These are phyloP conservation scores for Aschersonia sp. DNA, from an alignment of 2,329 filamentous ascomycete genomes.

Conservation along the genomic window DNA sequence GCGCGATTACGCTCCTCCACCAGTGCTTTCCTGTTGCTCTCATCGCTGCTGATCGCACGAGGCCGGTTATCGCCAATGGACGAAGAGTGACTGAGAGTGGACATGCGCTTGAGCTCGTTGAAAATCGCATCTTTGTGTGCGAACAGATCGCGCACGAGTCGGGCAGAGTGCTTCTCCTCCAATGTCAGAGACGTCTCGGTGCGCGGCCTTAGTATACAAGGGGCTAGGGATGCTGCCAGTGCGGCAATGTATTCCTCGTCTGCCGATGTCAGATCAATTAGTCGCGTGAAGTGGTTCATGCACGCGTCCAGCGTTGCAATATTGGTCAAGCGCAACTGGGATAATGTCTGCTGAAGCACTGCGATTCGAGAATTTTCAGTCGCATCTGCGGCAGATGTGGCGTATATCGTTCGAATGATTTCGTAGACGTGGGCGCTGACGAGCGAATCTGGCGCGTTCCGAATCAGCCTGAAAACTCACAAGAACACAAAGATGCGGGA, in stretches of 20 bases:
- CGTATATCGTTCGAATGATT: slow-evolving; percentile 95
- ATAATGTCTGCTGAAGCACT: slow-evolving; percentile 88
- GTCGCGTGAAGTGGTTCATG: slow-evolving; percentile 92
- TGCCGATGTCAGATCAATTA: slow-evolving; percentile 92
- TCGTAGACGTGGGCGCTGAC: slow-evolving; percentile 98
- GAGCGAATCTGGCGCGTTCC: slow-evolving; percentile 57
- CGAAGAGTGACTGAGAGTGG: slow-evolving; percentile 50
- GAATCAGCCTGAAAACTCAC: not conserved
- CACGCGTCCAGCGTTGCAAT: slow-evolving; percentile 97
- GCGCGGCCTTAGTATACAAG: slow-evolving; percentile 78
- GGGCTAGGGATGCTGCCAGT: slow-evolving; percentile 61
- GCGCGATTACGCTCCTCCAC: slow-evolving; percentile 88
- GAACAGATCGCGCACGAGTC: slow-evolving; percentile 82
- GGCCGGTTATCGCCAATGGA: slow-evolving; percentile 47
- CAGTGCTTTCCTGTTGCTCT: slow-evolving; percentile 83
- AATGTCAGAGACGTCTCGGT: slow-evolving; percentile 81
- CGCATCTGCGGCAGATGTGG: slow-evolving; percentile 60
- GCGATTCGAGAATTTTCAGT: slow-evolving; percentile 70
- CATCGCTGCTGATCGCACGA: slow-evolving; percentile 84
- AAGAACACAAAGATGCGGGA: not conserved
- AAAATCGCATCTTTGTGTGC: slow-evolving; percentile 92
- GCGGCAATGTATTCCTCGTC: slow-evolving; percentile 71
- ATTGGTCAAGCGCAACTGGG: slow-evolving; percentile 86
- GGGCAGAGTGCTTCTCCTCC: slow-evolving; percentile 87
- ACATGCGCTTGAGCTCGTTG: slow-evolving; percentile 85